A percentile compares a stretch with the other conserved stretches of the same genome.
These are phyloP conservation scores for Fonsecaea pugnacius DNA, from an alignment of 2,329 filamentous ascomycete species.

Conservation along the genomic window DNA sequence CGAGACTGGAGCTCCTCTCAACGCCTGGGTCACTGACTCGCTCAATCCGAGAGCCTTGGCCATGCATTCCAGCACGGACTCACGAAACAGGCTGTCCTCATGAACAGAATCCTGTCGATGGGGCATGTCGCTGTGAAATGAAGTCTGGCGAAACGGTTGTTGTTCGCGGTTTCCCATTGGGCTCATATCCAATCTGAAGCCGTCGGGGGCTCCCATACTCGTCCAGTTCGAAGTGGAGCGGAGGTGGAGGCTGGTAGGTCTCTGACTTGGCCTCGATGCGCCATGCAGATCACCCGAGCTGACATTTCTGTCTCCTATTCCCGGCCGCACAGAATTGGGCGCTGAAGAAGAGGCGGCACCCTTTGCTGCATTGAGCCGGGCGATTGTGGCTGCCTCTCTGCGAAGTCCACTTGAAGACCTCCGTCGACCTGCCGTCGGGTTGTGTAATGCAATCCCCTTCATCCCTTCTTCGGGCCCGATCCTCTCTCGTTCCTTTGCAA, in stretches of 20 bases:
- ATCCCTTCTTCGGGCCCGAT: conserved; percentile 77
- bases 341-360: conserved; percentile 25
- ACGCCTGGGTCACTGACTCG: conserved; percentile 50
- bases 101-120: conserved; percentile 73
- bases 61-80: conserved; percentile 91
- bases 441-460: conserved; percentile 95
- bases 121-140: conserved; percentile 30
- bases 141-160: conserved; percentile 43
- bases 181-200: conserved; percentile 28
- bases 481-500: conserved; percentile 79
- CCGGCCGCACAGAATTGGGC: conserved; percentile 6
- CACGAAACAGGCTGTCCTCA: conserved; percentile 85
- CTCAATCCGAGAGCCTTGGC: conserved; percentile 89
- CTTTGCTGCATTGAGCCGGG: conserved; percentile 57
- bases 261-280: conserved; percentile 23
- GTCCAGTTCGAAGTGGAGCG: conserved; percentile 28
- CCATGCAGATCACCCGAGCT: conserved; percentile 72
- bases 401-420: conserved; percentile 75
- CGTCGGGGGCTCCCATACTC: conserved; percentile 25
- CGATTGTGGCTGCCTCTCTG: conserved; percentile 77
- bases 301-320: conserved; percentile 51
- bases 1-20: conserved; percentile 67
- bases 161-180: conserved; percentile 53
- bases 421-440: conserved; percentile 69
- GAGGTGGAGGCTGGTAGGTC: conserved; percentile 30